phyloP scores from a whole-genome alignment of 768 basidiomycete genomes.

The Pleurotus eryngii region DNA sequence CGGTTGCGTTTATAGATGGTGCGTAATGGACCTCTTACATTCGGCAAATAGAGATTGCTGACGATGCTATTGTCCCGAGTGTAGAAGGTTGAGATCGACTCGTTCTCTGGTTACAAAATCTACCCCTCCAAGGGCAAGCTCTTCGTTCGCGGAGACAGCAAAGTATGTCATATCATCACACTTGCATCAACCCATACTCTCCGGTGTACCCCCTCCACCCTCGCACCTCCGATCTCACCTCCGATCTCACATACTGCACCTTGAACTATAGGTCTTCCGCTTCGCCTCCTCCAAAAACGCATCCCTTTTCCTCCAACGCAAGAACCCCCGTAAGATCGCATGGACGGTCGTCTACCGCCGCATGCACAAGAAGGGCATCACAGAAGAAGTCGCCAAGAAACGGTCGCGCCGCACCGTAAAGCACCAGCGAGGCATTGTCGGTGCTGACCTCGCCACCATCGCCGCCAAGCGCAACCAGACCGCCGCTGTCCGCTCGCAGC shows the following conservation, averaged over 20 bases:
- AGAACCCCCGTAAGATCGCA: conserved; percentile 99
- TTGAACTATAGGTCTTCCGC: conserved; percentile 78
- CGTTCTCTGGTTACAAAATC: conserved; percentile 95
- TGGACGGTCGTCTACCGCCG: conserved; percentile 94
- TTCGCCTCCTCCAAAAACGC: conserved; percentile 91
- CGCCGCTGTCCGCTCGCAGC: conserved; percentile 75
- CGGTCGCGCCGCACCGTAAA: conserved; percentile 95
- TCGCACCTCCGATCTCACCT: not conserved
- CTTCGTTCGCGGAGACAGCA: conserved; percentile 94
- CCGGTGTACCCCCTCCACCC: not conserved
- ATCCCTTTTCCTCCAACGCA: conserved; percentile 97
- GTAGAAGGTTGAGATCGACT: conserved; percentile 98
- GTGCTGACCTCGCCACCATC: conserved; percentile 90
- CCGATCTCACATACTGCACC: not conserved
- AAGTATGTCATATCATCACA: conserved; percentile 49
- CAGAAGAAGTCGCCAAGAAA: conserved; percentile 99
- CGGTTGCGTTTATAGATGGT: conserved; percentile 34
- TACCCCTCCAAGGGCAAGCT: conserved; percentile 97
- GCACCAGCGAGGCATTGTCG: conserved; percentile 97
- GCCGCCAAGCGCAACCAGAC: conserved; percentile 92
- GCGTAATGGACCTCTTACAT: conserved; percentile 17
- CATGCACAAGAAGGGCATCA: conserved; percentile 99
- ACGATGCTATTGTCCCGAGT: conserved; percentile 21
- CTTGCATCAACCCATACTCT: not conserved
- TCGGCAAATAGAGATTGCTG: conserved; percentile 8